A percentile compares a stretch with the other conserved stretches of the same genome.
Conservation (phyloP, 345 rosid species). For the Crucihimalaya himalaica region DNA sequence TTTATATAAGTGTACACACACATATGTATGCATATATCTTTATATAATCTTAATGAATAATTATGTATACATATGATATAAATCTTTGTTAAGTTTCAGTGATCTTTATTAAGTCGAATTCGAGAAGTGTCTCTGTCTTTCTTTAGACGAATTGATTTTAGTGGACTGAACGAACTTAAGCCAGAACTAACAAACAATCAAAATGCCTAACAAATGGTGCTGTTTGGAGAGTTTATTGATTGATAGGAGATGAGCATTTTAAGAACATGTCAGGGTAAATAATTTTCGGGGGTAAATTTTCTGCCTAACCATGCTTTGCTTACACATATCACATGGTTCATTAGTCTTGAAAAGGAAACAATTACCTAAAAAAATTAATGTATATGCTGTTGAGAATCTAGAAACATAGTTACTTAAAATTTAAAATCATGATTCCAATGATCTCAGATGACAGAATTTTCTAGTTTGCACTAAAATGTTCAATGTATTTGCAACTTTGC, state of each 20-base stretch:
- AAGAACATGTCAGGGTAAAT: background rate
- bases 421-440: too few relatives aligned
- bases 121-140: background rate
- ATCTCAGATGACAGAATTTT: background rate
- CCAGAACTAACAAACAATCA: background rate
- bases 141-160: background rate
- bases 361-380: background rate
- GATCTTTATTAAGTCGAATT: background rate
- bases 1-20: background rate
- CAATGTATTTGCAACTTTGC: background rate
- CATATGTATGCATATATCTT: background rate
- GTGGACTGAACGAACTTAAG: background rate
- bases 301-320: constrained; percentile 1
- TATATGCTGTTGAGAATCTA: background rate
- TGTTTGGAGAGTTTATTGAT: background rate
- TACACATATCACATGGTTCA: constrained; percentile 17
- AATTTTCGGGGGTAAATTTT: background rate
- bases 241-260: background rate
- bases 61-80: background rate
- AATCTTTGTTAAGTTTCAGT: background rate
- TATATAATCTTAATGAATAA: background rate
- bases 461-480: background rate
- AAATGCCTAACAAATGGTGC: background rate
- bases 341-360: background rate
- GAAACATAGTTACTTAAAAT: background rate